Conservation (phyloP, 1,284 basidiomycete species). For the Boletus semigastroideus region DNA sequence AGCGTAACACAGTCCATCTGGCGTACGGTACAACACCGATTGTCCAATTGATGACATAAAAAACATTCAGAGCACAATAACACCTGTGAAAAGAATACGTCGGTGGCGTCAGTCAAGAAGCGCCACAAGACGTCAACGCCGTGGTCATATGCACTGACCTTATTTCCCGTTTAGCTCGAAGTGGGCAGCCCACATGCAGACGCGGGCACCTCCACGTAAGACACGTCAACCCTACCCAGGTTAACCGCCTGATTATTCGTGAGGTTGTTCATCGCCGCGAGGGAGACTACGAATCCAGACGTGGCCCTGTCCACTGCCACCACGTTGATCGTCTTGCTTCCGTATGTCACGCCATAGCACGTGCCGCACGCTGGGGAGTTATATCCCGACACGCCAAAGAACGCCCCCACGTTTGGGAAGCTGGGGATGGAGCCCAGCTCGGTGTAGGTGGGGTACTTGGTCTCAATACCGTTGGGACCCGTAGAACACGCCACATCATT, state of each 20-base stretch:
- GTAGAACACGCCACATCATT: slow-evolving; percentile 34
- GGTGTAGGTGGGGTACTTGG: slow-evolving; percentile 22
- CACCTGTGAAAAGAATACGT: neutral
- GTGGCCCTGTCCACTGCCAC: neutral
- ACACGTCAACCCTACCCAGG: neutral
- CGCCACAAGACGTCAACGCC: neutral
- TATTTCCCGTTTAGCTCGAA: neutral
- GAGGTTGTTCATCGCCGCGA: slow-evolving; percentile 1
- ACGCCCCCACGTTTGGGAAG: slow-evolving; percentile 37
- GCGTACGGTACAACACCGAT: neutral
- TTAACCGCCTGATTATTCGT: neutral
- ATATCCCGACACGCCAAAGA: slow-evolving; percentile 9
- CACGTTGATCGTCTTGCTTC: neutral
- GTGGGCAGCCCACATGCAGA: neutral
- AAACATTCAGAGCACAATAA: neutral
- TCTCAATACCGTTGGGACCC: slow-evolving; percentile 30
- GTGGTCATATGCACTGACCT: neutral
- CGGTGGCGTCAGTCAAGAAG: neutral
- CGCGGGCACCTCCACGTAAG: neutral
- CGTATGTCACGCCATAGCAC: neutral
- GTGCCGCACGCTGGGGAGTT: neutral
- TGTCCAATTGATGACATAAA: neutral
- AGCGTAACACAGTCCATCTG: slow-evolving; percentile 3
- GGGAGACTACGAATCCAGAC: slow-evolving; percentile 1
- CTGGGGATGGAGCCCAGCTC: slow-evolving; percentile 30